These are phyloP conservation scores for Collybia mongolica DNA, from an alignment of 768 basidiomycete genomes.

Conservation along the genomic window DNA sequence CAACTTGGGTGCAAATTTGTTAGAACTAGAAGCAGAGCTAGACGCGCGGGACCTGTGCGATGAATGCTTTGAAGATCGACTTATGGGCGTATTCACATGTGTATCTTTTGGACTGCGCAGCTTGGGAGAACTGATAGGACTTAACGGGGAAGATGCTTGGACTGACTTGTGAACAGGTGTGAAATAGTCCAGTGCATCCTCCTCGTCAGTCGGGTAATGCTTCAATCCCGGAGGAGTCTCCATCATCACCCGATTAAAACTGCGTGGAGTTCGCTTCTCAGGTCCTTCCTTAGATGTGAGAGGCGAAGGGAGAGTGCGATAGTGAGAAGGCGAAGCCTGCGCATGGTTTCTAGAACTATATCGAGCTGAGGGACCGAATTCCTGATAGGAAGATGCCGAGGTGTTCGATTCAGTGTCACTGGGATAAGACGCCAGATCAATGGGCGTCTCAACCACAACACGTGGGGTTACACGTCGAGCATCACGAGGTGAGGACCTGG, in stretches of 20 bases:
- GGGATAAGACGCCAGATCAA: slow-evolving; percentile 14
- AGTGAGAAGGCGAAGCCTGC: neutral
- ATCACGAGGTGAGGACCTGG: neutral
- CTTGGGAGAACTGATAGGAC: slow-evolving; percentile 15
- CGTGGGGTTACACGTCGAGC: slow-evolving; percentile 14
- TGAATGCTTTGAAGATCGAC: neutral
- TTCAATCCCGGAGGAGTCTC: slow-evolving; percentile 24
- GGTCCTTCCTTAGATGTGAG: neutral
- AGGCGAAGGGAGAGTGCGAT: neutral
- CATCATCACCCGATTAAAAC: slow-evolving; percentile 17
- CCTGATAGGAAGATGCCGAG: neutral
- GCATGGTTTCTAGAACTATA: neutral
- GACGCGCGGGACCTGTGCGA: neutral
- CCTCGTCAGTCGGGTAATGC: slow-evolving; percentile 21
- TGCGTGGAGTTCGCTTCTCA: neutral
- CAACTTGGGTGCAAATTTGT: neutral
- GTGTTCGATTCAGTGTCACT: slow-evolving; percentile 7
- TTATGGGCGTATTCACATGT: neutral
- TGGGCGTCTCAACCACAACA: slow-evolving; percentile 27
- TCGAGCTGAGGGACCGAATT: neutral
- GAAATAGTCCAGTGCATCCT: slow-evolving; percentile 10
- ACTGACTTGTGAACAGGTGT: slow-evolving; percentile 8
- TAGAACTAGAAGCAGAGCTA: neutral
- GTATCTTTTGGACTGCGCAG: slow-evolving; percentile 4
- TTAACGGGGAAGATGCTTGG: slow-evolving; percentile 4